Evolutionary conservation across 108 stramenopile species (phyloP), one percentile per base, ranked within the genome.

Genomic region (Stephanodiscus triporus): DNA sequence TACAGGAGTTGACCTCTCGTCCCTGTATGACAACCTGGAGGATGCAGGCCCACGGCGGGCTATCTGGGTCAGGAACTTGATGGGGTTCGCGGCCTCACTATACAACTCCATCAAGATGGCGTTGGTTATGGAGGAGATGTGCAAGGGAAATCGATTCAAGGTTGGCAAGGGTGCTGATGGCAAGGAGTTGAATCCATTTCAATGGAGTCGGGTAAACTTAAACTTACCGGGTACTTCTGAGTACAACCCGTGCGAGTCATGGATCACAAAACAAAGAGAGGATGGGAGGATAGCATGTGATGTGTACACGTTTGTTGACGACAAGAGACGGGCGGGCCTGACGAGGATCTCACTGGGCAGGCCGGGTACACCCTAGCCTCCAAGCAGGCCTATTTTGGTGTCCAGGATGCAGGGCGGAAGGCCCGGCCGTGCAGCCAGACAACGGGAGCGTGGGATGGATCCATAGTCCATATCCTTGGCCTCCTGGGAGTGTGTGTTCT

Each of bases 71-170:
- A 38, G 73, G 48, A 59, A 47, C 20, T 47, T 63, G 1, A 87
- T 87, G 83, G 86, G 86, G 20, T 75, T 84, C 53, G 59, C 32
- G 43, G 36, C 69, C 7, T 82, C 77, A 9, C 83, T 83, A 0
- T 73, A 73, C n/a, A 63, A 49, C 36, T 30, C 72, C 20, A 55
- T 68, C 4, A 73, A 53, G 37, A 75, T 70, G 67, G 50, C 42
- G 0, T 26, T 68, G 32, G 24, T 75, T 0, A 75, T 68, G 26
- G 72, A 82, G 47, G 78, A 80, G 20, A 29, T 76, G 0, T 36
- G 73, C n/a, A 20, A 43, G 13, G 85, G 78, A 0, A 58, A 83
- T 24, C 75, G 61, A 13, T 5, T 34, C 2, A 5, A 34, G 32
- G 5, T 5, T 4, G 32, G 32, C 5, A 5, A 4, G 32, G 32